Base-by-base conservation (phyloP, 345 rosid species). In the Populus tremula region DNA sequence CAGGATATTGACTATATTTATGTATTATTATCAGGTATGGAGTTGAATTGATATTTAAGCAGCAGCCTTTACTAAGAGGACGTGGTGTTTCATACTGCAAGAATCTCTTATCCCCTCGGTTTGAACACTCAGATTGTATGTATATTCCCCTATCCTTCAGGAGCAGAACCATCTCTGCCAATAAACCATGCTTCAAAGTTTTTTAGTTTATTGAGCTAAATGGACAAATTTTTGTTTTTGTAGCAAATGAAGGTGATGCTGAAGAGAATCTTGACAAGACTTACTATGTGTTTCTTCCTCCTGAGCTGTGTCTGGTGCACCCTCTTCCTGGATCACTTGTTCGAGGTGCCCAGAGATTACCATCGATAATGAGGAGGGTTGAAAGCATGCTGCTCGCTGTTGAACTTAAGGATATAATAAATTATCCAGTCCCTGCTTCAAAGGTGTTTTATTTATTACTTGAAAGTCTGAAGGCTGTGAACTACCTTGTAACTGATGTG, bases 21-120 rank as follows among this genome's bases (percentile, higher is more conserved):
- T 82, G 17, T 76, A 21, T 79, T 63, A 27, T 72, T 79, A 27
- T 72, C 81, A 93, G 99, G 92, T 96, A 96, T 84, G 99, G 99
- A 75, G 96, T 96, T 85, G 91, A 92, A 71, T 85, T 92, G 91
- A 75, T 76, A 29, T 87, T 76, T 75, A 93, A 89, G 83, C 85
- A 82, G 56, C 97, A 92, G 72, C 94, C 98, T 79, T 86, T 96
- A 73, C 91, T 92, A 80, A 93, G 91, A 88, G 99, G 94, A 67
- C 96, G 97, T 18, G 99, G 99, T 79, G 99, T 96, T 87, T 96
- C 99, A 18, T 92, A 91, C 83, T 96, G 98, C 90, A 96, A 96
- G 90, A 96, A 96, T 77, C 95, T 96, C 78, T 84, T 93, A 35
- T 96, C 97, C 71, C 98, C 97, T 77, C 90, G 99, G 82, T 96